Conservation (phyloP, 768 basidiomycete genomes). For the Sporobolomyces roseus region DNA sequence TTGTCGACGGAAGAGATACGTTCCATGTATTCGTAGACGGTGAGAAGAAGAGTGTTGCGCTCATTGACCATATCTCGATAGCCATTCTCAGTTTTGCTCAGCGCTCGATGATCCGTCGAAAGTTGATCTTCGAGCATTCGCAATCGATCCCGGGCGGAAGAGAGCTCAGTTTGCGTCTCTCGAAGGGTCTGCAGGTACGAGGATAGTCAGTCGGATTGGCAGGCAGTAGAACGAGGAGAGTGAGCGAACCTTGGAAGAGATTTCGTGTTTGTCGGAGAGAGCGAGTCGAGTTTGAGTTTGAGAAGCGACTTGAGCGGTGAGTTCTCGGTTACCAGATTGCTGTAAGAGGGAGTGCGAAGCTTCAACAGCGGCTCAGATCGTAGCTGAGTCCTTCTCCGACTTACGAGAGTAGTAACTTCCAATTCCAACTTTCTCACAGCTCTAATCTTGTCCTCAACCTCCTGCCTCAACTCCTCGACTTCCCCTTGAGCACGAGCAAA, state of each 20-base stretch:
- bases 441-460: conserved; percentile 64
- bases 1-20: conserved; percentile 86
- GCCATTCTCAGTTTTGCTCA: conserved; percentile 68
- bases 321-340: conserved; percentile 74
- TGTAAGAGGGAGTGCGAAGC: conserved; percentile 35
- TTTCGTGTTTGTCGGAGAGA: conserved; percentile 82
- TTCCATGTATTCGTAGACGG: conserved; percentile 92
- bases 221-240: neutral
- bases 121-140: conserved; percentile 72
- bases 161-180: conserved; percentile 66
- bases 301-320: conserved; percentile 70
- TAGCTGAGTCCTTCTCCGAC: conserved; percentile 18
- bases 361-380: too few relatives aligned
- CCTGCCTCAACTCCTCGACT: conserved; percentile 64
- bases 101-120: conserved; percentile 71
- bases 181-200: conserved; percentile 53
- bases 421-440: conserved; percentile 67
- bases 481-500: conserved; percentile 75
- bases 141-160: conserved; percentile 59
- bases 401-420: conserved; percentile 63
- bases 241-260: conserved; percentile 54
- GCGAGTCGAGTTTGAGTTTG: conserved; percentile 85
- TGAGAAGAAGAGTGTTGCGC: conserved; percentile 81
- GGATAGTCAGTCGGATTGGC: neutral
- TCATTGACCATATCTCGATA: conserved; percentile 90